Evolutionary conservation across 768 basidiomycete species (phyloP).

Genomic region (Tricholoma matsutake): DNA sequence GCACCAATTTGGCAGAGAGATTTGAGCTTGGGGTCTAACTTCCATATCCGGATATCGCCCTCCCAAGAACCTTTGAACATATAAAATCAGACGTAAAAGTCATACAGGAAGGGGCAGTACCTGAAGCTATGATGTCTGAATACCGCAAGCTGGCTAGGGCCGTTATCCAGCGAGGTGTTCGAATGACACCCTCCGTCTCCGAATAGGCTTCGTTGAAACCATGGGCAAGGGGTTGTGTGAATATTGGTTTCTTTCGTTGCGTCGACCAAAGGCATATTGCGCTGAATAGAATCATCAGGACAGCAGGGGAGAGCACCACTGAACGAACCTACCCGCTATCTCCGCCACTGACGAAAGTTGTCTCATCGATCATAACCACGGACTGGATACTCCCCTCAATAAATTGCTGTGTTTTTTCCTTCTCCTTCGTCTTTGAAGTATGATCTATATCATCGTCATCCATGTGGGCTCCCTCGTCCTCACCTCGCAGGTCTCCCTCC

Average conservation of each 20-base stretch:
- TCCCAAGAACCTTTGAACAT: slow-evolving; percentile 82
- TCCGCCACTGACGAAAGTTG: slow-evolving; percentile 88
- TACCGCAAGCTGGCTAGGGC: slow-evolving; percentile 79
- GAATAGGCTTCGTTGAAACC: slow-evolving; percentile 73
- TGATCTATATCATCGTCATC: slow-evolving; percentile 24
- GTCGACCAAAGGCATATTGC: slow-evolving; percentile 93
- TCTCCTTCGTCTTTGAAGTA: slow-evolving; percentile 25
- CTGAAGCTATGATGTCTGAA: slow-evolving; percentile 88
- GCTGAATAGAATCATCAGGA: slow-evolving; percentile 35
- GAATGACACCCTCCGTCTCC: slow-evolving; percentile 70
- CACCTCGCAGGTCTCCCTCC: slow-evolving; percentile 71
- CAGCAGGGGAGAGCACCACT: not conserved
- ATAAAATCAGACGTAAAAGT: slow-evolving; percentile 1
- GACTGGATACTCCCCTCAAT: slow-evolving; percentile 91
- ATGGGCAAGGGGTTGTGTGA: slow-evolving; percentile 82
- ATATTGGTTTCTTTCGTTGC: slow-evolving; percentile 92
- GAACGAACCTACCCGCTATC: slow-evolving; percentile 78
- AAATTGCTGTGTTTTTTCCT: slow-evolving; percentile 44
- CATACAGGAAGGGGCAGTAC: slow-evolving; percentile 32
- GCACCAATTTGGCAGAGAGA: slow-evolving; percentile 69
- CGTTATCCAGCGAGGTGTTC: slow-evolving; percentile 89
- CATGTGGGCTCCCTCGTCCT: slow-evolving; percentile 48
- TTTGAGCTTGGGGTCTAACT: slow-evolving; percentile 73
- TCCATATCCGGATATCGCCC: slow-evolving; percentile 87
- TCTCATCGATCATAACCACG: slow-evolving; percentile 94